A percentile compares a stretch with the other conserved stretches of the same genome.
These are phyloP conservation scores for Myochromella boudieri DNA, from an alignment of 768 basidiomycete genomes.

Conservation along the genomic window DNA sequence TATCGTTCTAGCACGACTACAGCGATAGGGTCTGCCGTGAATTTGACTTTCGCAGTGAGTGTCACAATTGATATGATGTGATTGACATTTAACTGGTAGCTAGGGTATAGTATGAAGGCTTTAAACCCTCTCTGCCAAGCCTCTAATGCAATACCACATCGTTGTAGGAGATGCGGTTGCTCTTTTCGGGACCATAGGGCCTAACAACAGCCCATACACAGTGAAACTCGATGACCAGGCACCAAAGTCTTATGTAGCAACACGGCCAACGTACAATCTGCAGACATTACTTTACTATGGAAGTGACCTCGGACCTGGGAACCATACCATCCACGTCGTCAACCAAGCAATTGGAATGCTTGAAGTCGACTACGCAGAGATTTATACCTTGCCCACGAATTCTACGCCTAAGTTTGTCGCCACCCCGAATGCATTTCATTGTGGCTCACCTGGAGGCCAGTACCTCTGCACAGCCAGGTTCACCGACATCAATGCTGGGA, in stretches of 20 bases:
- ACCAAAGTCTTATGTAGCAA: conserved; percentile 18
- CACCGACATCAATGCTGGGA: neutral
- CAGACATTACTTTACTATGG: conserved; percentile 22
- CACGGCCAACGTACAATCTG: conserved; percentile 7
- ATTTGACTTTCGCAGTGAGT: neutral
- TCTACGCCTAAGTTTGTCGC: neutral
- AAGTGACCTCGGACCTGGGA: conserved; percentile 21
- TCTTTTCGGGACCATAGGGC: conserved; percentile 10
- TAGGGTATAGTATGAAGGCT: neutral
- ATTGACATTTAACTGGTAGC: neutral
- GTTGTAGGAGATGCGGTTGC: conserved; percentile 7
- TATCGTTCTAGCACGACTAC: neutral
- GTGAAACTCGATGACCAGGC: conserved; percentile 22
- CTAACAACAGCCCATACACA: conserved; percentile 5
- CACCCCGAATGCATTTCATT: neutral
- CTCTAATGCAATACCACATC: neutral
- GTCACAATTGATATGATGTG: neutral
- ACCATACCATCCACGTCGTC: conserved; percentile 29
- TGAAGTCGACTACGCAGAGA: conserved; percentile 31
- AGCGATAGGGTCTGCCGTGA: neutral
- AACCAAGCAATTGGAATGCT: conserved; percentile 25
- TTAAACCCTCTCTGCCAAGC: neutral
- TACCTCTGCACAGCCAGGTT: neutral
- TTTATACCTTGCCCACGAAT: neutral
- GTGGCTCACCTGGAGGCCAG: neutral